These are phyloP conservation scores for Nitzschia sp. DNA, from an alignment of 108 stramenopile genomes.

Conservation along the genomic window DNA sequence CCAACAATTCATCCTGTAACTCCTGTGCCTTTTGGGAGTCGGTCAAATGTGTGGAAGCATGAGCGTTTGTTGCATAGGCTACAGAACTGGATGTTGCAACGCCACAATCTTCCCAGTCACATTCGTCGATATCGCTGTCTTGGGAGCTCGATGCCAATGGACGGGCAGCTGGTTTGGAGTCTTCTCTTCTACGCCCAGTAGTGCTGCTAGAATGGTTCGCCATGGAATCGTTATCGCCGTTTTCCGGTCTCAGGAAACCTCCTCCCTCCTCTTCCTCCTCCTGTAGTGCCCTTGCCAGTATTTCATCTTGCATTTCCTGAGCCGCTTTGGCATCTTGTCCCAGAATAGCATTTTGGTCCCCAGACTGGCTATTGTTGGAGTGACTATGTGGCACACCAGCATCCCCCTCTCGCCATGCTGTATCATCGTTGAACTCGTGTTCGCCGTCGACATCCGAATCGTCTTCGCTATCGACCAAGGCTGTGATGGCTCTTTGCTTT, in stretches of 20 bases:
- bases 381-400: neutral
- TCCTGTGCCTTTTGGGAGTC: constrained; percentile 17
- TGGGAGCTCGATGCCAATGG: too few relatives aligned
- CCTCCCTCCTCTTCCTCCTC: constrained; percentile 6
- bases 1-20: constrained; percentile 35
- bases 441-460: neutral
- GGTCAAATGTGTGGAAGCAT: too few relatives aligned
- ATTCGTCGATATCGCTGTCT: constrained; percentile 33
- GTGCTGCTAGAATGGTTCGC: neutral
- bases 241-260: constrained; percentile 1
- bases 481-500: too few relatives aligned
- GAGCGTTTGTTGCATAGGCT: too few relatives aligned
- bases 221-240: neutral
- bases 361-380: neutral
- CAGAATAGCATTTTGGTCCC: too few relatives aligned
- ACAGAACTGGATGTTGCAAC: neutral
- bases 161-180: neutral
- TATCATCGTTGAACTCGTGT: constrained; percentile 1
- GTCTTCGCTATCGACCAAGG: neutral
- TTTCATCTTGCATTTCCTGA: constrained; percentile 40
- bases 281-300: constrained; percentile 35
- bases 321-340: constrained; percentile 4
- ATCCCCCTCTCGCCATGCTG: neutral
- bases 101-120: constrained; percentile 64
- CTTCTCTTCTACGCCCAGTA: neutral